A percentile compares a stretch with the other conserved stretches of the same genome.
phyloP scores from a whole-genome alignment of 768 basidiomycete species.

The Leccinum disarticulatum region DNA sequence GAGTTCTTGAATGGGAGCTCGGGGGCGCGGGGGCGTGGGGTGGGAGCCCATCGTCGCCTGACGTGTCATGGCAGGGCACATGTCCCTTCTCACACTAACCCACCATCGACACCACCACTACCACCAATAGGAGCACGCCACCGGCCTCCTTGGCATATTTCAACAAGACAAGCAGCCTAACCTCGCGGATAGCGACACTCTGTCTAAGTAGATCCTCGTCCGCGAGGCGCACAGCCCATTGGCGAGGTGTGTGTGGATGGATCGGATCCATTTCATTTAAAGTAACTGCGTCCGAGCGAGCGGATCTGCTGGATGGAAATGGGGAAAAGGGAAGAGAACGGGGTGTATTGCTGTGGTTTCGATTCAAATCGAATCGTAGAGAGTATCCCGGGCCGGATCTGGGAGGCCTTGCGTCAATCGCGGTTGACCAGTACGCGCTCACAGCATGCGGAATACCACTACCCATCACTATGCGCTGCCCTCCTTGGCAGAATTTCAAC shows the following conservation, averaged over 20 bases:
- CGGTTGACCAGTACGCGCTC: too few relatives aligned
- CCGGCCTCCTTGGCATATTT: not conserved
- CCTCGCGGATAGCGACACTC: not conserved
- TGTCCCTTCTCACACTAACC: not conserved
- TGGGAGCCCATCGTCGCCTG: not conserved
- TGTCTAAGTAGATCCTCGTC: not conserved
- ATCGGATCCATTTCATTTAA: not conserved
- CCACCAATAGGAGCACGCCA: not conserved
- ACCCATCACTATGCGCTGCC: not conserved
- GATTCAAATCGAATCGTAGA: not conserved
- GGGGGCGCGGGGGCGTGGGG: not conserved
- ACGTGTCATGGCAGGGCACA: not conserved
- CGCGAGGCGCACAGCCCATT: conserved; percentile 1
- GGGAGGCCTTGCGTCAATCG: too few relatives aligned
- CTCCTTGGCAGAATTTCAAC: not conserved
- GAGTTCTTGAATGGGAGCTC: not conserved
- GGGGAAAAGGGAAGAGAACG: not conserved
- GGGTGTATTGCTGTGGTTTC: not conserved
- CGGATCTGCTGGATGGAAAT: not conserved
- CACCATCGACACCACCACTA: not conserved
- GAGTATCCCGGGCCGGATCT: too few relatives aligned
- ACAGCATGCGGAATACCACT: not conserved
- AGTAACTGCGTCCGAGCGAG: not conserved
- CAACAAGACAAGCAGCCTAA: not conserved
- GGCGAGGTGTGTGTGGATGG: not conserved